A percentile compares a stretch with the other conserved stretches of the same genome.
phyloP scores from a whole-genome alignment of 2,329 filamentous ascomycete species.

The Exophiala xenobiotica region DNA sequence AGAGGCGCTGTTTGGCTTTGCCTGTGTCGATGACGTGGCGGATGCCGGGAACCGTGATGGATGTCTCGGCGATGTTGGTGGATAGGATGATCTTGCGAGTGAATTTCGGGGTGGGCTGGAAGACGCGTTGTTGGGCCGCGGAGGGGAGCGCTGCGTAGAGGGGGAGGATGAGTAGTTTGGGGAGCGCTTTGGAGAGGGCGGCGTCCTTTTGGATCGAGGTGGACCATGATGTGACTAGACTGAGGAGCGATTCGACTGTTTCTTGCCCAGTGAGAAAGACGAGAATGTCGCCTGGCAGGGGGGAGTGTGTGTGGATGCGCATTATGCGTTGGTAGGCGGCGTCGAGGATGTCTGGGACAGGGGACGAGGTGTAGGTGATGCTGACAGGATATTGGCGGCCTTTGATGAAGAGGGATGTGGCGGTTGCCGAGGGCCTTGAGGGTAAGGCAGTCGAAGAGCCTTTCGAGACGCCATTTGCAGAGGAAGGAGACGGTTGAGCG shows the following conservation, averaged over 20 bases:
- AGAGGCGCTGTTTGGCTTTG: constrained; percentile 93
- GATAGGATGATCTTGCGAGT: constrained; percentile 88
- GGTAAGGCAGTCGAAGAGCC: too few relatives aligned
- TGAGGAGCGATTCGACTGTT: constrained; percentile 79
- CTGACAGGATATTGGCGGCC: constrained; percentile 86
- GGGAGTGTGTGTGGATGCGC: constrained; percentile 81
- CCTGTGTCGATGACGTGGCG: constrained; percentile 89
- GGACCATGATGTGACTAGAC: constrained; percentile 77
- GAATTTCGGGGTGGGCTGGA: constrained; percentile 68
- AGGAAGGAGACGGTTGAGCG: neutral
- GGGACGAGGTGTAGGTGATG: constrained; percentile 68
- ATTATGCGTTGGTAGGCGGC: constrained; percentile 78
- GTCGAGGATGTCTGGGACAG: constrained; percentile 79
- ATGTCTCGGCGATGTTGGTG: constrained; percentile 98
- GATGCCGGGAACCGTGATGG: constrained; percentile 91
- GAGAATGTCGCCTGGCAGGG: constrained; percentile 88
- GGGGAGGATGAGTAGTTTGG: constrained; percentile 67
- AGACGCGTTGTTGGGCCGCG: constrained; percentile 80
- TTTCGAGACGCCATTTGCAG: neutral
- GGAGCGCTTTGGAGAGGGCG: constrained; percentile 57
- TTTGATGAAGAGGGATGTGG: constrained; percentile 66
- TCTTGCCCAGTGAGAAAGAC: constrained; percentile 93
- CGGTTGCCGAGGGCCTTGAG: constrained; percentile 32
- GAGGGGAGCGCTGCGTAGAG: constrained; percentile 89
- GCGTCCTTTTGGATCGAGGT: constrained; percentile 61